phyloP scores from a whole-genome alignment of 1,284 basidiomycete genomes.

The Cerioporus squamosus region DNA sequence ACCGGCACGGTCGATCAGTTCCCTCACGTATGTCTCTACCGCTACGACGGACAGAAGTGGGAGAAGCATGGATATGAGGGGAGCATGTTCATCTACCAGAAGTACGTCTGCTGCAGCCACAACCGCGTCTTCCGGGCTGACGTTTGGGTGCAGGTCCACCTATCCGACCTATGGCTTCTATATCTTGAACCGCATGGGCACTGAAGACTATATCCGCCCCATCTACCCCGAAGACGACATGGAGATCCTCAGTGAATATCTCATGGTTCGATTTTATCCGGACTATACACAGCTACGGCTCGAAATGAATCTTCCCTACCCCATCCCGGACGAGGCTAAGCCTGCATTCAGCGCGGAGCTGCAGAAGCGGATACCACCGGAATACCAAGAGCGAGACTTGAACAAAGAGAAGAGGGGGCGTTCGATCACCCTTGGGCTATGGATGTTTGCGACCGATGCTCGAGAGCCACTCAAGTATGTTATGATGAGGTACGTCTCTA shows the following conservation, averaged over 20 bases:
- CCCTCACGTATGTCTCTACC: slow-evolving; percentile 82
- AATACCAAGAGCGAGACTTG: slow-evolving; percentile 20
- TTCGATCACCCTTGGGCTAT: slow-evolving; percentile 71
- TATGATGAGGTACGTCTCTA: slow-evolving; percentile 54
- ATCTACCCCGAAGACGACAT: slow-evolving; percentile 83
- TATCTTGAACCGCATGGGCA: slow-evolving; percentile 86
- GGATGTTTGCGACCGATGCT: slow-evolving; percentile 77
- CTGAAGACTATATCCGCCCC: slow-evolving; percentile 80
- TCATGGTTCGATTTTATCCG: slow-evolving; percentile 78
- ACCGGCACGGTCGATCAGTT: slow-evolving; percentile 83
- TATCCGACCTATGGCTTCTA: slow-evolving; percentile 88
- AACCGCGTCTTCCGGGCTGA: not conserved
- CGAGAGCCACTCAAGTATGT: slow-evolving; percentile 73
- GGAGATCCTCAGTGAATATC: slow-evolving; percentile 63
- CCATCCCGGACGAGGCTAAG: slow-evolving; percentile 29
- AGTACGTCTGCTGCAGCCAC: slow-evolving; percentile 48
- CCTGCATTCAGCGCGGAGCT: slow-evolving; percentile 34
- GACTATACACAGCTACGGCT: slow-evolving; percentile 65
- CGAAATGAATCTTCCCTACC: slow-evolving; percentile 36
- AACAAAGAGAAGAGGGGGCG: slow-evolving; percentile 54
- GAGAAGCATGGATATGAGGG: slow-evolving; percentile 88
- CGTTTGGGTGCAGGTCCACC: slow-evolving; percentile 45
- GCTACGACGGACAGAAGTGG: slow-evolving; percentile 74
- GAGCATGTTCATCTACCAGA: slow-evolving; percentile 87
- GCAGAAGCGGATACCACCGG: slow-evolving; percentile 20